These are phyloP conservation scores for Botrytis hyacinthi DNA, from an alignment of 2,329 filamentous ascomycete species.

Conservation along the genomic window DNA sequence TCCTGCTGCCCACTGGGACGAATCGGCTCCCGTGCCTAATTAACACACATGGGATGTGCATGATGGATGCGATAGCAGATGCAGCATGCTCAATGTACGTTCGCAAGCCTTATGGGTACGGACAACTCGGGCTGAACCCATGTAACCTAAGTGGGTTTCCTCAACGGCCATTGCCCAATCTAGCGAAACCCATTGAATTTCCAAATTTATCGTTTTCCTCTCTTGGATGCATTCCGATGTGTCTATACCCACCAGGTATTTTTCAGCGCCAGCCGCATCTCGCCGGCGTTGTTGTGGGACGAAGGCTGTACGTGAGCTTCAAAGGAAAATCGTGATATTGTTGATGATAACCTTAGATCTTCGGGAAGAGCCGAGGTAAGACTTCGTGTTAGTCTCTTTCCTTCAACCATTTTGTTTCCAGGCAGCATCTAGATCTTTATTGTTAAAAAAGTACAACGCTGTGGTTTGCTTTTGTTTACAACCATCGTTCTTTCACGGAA, in stretches of 20 bases:
- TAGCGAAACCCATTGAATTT: background rate
- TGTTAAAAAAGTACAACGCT: background rate
- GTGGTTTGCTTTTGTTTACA: background rate
- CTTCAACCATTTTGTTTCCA: background rate
- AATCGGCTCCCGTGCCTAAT: background rate
- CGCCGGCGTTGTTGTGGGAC: background rate
- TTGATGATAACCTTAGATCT: background rate
- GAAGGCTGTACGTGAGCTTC: background rate
- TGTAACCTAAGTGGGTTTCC: background rate
- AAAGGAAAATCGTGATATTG: background rate
- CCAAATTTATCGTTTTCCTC: background rate
- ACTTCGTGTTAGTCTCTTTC: background rate
- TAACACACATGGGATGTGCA: background rate
- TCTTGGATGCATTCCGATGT: background rate
- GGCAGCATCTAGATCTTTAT: background rate
- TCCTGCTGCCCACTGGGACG: background rate
- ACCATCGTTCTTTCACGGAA: background rate
- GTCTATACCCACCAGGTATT: background rate
- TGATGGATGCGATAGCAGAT: background rate
- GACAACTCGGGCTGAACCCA: background rate
- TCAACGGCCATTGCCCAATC: background rate
- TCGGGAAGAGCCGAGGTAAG: background rate
- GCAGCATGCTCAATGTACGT: background rate
- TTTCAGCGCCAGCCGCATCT: background rate
- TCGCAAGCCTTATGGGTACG: background rate